phyloP scores from a whole-genome alignment of 1,284 basidiomycete species.

The Leccinum ponderosum region DNA sequence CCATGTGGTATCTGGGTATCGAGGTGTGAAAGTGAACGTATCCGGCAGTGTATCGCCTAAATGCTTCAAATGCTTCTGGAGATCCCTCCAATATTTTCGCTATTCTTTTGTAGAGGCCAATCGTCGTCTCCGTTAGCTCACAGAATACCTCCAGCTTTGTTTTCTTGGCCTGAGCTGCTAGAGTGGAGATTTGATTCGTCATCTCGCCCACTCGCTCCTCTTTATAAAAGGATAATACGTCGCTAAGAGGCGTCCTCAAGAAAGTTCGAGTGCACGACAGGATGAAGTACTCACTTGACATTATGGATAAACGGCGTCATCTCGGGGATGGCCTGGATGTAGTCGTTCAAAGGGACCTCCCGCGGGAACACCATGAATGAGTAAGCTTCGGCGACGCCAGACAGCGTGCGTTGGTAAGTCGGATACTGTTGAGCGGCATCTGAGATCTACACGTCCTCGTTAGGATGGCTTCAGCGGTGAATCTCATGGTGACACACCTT shows the following conservation, averaged over 20 bases:
- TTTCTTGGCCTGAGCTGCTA: slow-evolving; percentile 24
- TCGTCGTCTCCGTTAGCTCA: slow-evolving; percentile 24
- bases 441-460: slow-evolving; percentile 7
- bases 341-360: background rate
- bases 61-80: background rate
- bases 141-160: slow-evolving; percentile 27
- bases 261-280: background rate
- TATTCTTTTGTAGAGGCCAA: slow-evolving; percentile 16
- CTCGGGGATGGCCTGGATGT: background rate
- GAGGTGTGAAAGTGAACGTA: background rate
- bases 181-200: slow-evolving; percentile 16
- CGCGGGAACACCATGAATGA: background rate
- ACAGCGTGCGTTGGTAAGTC: slow-evolving; percentile 27
- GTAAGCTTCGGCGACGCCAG: slow-evolving; percentile 15
- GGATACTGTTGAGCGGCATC: slow-evolving; percentile 24
- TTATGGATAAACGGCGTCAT: background rate
- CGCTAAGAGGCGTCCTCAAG: slow-evolving; percentile 21
- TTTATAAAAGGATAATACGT: slow-evolving; percentile 25
- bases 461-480: background rate
- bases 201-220: background rate
- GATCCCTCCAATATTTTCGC: slow-evolving; percentile 23
- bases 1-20: background rate
- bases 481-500: background rate
- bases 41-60: background rate
- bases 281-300: slow-evolving; percentile 27